These are phyloP conservation scores for Debaryomycetaceae sp. DNA, from an alignment of 1,139 yeast genomes.

Conservation along the genomic window DNA sequence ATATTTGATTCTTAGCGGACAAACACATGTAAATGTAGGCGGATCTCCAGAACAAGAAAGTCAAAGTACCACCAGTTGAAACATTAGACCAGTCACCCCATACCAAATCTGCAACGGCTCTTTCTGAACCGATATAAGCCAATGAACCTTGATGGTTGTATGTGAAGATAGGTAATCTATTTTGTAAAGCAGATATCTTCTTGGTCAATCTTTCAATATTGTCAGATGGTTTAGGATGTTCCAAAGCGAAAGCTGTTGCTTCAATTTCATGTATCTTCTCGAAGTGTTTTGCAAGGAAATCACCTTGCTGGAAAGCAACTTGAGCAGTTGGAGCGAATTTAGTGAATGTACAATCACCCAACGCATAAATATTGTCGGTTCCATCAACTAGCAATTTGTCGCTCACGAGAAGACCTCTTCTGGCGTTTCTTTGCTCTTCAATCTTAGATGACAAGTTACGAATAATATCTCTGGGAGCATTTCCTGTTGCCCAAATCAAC, in stretches of 20 bases:
- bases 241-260: constrained; percentile 44
- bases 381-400: constrained; percentile 84
- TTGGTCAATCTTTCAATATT: constrained; percentile 38
- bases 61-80: constrained; percentile 79
- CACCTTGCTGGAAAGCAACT: constrained; percentile 95
- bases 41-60: constrained; percentile 92
- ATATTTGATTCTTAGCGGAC: constrained; percentile 79
- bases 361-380: constrained; percentile 76
- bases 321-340: constrained; percentile 96
- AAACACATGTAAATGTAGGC: constrained; percentile 92
- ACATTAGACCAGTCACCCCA: constrained; percentile 84
- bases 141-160: constrained; percentile 71
- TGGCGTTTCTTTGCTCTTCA: constrained; percentile 80
- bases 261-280: constrained; percentile 68
- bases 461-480: constrained; percentile 79
- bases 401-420: constrained; percentile 85
- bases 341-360: constrained; percentile 93
- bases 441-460: constrained; percentile 64
- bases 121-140: constrained; percentile 84
- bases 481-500: constrained; percentile 97
- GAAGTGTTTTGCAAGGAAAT: constrained; percentile 71
- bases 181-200: constrained; percentile 38
- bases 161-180: constrained; percentile 54
- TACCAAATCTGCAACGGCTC: constrained; percentile 89
- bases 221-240: constrained; percentile 27